Conservation (phyloP, 179 eudicot genomes). For the Heliamphora pulchella region DNA sequence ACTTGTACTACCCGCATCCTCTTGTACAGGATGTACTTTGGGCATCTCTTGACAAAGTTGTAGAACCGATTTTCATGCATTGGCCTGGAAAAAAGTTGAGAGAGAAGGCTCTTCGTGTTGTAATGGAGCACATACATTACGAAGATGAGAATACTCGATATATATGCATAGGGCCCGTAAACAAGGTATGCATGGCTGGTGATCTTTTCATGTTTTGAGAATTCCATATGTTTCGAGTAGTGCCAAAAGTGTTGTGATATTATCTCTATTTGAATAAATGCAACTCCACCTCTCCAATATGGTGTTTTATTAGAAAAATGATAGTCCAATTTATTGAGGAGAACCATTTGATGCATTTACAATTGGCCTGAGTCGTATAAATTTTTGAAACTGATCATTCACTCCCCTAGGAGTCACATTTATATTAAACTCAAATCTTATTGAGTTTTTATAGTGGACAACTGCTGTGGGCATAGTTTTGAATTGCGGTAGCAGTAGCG, state of each 20-base stretch:
- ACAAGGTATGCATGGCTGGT: slow-evolving; percentile 30
- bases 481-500: too few species aligned
- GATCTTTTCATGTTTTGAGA: not conserved
- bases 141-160: slow-evolving; percentile 52
- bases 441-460: not conserved
- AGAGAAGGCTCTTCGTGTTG: slow-evolving; percentile 31
- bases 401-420: too few species aligned
- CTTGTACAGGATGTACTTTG: slow-evolving; percentile 42
- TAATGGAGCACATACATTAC: slow-evolving; percentile 46
- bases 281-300: not conserved
- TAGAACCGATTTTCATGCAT: slow-evolving; percentile 37
- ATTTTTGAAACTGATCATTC: slow-evolving; percentile 1
- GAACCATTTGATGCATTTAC: not conserved
- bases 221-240: not conserved
- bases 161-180: slow-evolving; percentile 47
- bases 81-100: slow-evolving; percentile 50
- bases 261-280: not conserved
- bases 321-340: slow-evolving; percentile 8
- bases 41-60: slow-evolving; percentile 36
- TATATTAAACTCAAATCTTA: not conserved
- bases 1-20: slow-evolving; percentile 51
- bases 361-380: not conserved
- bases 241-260: not conserved
- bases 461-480: too few species aligned
- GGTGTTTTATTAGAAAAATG: not conserved